Evolutionary conservation across 2,329 filamentous ascomycete genomes (phyloP).

Genomic region (Colletotrichum tropicicola): DNA sequence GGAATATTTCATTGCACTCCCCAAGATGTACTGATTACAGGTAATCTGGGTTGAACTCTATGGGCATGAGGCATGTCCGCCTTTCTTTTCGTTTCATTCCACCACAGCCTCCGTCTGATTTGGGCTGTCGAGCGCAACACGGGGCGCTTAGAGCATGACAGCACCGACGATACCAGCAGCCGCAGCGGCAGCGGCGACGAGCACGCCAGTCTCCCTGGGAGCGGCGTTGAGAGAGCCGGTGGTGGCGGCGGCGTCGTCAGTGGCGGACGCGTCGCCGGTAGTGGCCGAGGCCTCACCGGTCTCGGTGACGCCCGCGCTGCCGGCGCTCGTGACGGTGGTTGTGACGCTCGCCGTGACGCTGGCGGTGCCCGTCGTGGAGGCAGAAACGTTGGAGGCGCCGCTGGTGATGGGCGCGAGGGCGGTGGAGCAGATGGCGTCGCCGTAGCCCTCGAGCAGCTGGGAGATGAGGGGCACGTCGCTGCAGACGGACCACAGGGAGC

Average conservation of each 20-base stretch:
- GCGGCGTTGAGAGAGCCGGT: neutral
- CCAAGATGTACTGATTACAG: too few species aligned
- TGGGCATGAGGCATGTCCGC: too few species aligned
- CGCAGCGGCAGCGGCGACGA: slow-evolving; percentile 16
- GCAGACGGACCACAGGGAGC: slow-evolving; percentile 35
- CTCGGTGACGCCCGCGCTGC: neutral
- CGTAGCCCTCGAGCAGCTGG: neutral
- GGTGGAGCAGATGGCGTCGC: slow-evolving; percentile 10
- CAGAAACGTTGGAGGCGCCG: neutral
- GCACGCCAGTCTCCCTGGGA: slow-evolving; percentile 23
- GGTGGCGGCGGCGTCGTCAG: neutral
- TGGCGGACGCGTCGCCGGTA: neutral
- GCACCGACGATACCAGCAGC: slow-evolving; percentile 18
- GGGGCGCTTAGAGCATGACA: slow-evolving; percentile 3
- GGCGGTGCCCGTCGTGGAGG: neutral
- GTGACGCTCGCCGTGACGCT: neutral
- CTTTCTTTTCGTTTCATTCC: too few species aligned
- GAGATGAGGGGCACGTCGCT: slow-evolving; percentile 35
- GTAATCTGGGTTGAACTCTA: too few species aligned
- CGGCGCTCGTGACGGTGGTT: neutral
- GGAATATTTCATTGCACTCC: neutral
- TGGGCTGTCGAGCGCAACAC: neutral
- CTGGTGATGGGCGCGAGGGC: neutral
- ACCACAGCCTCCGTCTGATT: neutral
- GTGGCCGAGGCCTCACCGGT: neutral